Base-by-base conservation (phyloP, 192 early-diverging fungal species). In the Mortierella alpina region DNA sequence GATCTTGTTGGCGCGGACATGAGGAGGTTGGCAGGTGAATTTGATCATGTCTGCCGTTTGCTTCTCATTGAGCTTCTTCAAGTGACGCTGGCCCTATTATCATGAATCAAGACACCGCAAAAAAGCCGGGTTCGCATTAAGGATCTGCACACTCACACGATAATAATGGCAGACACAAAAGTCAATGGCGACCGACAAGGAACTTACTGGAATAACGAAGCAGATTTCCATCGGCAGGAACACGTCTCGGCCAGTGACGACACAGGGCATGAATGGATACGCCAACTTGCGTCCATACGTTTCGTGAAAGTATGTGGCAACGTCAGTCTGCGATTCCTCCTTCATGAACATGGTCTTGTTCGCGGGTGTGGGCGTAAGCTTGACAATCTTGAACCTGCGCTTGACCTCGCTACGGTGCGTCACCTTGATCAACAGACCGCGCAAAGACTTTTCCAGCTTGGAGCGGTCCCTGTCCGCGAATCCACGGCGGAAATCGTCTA, bases 31-130 rank as follows among this genome's bases (percentile, higher is more conserved):
- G 73, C 94, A 96, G 0, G 96, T 96, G 73, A 95, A 95, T 42
- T 91, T 94, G 73, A 99, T 97, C 96, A 99, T 97, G 71, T 99
- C 96, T 0, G 95, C 93, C 0, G 96, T 97, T 86, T 96, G 92
- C 42, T 82, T 82, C 58, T 97, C 94, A 69, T 95, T 91, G 47
- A 97, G 80, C 72, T 96, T 96, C 67, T 93, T 87, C 71, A 91
- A 82, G 73, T 94, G 90, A 51, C 95, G 89, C 84, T 96, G 96
- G 57, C 95, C 96, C 59, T 91, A 86, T 39, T 15, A 57, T 48
- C 31, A 65, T 52, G 18, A 17, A 70, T 20, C 1, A 41, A 41
- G 20, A 14, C 8, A 62, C 3, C 39, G 59, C 20, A 0, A 56
- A 41, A 53, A 45, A 54, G 64, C 12, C n/a, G 31, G 1, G 31